Conservation (phyloP, 768 basidiomycete species). For the Nidularia sp. region DNA sequence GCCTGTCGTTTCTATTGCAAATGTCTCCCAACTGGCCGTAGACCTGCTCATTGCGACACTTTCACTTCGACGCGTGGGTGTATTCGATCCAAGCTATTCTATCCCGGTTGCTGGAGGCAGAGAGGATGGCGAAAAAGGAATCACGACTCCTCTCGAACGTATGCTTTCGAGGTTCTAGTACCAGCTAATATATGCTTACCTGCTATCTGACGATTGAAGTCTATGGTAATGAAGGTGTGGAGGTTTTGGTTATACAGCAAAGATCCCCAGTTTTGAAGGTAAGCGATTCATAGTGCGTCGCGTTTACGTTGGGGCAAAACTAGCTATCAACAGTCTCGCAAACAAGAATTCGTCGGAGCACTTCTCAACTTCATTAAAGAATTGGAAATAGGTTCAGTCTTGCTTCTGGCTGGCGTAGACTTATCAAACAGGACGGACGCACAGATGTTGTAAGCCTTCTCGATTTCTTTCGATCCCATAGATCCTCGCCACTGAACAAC, state of each 20-base stretch:
- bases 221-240: conserved; percentile 47
- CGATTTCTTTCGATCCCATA: neutral
- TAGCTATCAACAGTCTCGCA: conserved; percentile 43
- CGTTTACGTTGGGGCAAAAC: too few relatives aligned
- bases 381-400: conserved; percentile 43
- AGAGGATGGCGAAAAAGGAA: conserved; percentile 54
- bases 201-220: conserved; percentile 34
- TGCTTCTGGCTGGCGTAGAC: conserved; percentile 77
- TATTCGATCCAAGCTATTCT: conserved; percentile 58
- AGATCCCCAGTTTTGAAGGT: conserved; percentile 79
- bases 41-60: conserved; percentile 73
- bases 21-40: conserved; percentile 73
- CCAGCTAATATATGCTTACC: too few relatives aligned
- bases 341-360: conserved; percentile 59
- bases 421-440: conserved; percentile 67
- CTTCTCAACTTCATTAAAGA: conserved; percentile 54
- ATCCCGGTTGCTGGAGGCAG: conserved; percentile 73
- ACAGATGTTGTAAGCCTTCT: conserved; percentile 64
- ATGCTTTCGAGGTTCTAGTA: conserved; percentile 17
- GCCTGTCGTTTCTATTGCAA: conserved; percentile 79
- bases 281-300: conserved; percentile 2
- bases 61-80: conserved; percentile 53
- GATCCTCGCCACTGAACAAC: neutral
- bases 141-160: conserved; percentile 79
- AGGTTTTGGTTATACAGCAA: conserved; percentile 70